A percentile compares a stretch with the other conserved stretches of the same genome.
Evolutionary conservation across 1,284 basidiomycete genomes (phyloP).

Genomic region (Tilletiopsis washingtonensis): DNA sequence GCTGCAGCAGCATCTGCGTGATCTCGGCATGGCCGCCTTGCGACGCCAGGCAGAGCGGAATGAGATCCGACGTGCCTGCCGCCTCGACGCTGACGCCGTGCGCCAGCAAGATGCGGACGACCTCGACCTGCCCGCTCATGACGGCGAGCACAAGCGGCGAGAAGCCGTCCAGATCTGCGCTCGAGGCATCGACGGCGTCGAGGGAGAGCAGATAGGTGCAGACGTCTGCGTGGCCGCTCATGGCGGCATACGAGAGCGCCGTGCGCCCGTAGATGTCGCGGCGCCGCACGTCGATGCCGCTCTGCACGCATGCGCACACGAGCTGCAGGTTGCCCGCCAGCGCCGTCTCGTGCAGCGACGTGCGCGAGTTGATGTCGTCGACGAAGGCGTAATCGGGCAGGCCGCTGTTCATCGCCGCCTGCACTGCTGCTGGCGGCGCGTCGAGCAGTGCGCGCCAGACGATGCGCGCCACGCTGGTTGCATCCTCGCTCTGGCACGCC

Average conservation of each 20-base stretch:
- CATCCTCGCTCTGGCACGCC: constrained; percentile 29
- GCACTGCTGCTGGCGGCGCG: constrained; percentile 24
- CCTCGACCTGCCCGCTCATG: constrained; percentile 71
- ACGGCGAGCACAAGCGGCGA: constrained; percentile 88
- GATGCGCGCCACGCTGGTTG: constrained; percentile 33
- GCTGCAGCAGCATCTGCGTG: constrained; percentile 65
- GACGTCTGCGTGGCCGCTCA: constrained; percentile 75
- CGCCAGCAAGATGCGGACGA: constrained; percentile 51
- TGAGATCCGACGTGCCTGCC: constrained; percentile 57
- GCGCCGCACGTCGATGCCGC: constrained; percentile 61
- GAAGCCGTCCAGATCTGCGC: constrained; percentile 64
- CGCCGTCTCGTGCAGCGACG: constrained; percentile 87
- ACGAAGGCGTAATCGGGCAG: constrained; percentile 76
- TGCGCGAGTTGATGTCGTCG: constrained; percentile 94
- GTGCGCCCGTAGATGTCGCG: constrained; percentile 84
- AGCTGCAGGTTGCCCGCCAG: constrained; percentile 75
- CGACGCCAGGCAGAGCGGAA: constrained; percentile 82
- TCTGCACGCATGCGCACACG: constrained; percentile 70
- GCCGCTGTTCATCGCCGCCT: constrained; percentile 26
- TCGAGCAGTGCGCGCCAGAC: constrained; percentile 43
- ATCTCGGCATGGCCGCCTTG: constrained; percentile 82
- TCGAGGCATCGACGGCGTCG: constrained; percentile 66
- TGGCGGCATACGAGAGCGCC: constrained; percentile 89
- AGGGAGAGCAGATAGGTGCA: constrained; percentile 70
- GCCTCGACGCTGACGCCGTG: constrained; percentile 33